These are phyloP conservation scores for Dryas integrifolia DNA, from an alignment of 331 rosid species.

Conservation along the genomic window DNA sequence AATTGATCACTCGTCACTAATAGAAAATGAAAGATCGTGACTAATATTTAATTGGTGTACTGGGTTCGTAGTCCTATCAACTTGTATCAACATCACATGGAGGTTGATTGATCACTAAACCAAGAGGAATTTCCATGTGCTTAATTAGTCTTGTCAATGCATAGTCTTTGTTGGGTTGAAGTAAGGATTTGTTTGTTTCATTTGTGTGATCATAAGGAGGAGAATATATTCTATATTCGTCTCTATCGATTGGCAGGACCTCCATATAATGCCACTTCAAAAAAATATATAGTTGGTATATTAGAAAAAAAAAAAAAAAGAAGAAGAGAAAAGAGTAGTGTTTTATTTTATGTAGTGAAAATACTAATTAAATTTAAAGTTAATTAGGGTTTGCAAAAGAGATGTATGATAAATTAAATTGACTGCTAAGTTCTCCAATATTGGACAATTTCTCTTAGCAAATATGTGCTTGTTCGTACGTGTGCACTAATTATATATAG, in stretches of 20 bases:
- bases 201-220: background rate
- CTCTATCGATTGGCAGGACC: background rate
- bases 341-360: background rate
- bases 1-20: slow-evolving; percentile 25
- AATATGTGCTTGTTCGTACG: background rate
- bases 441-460: background rate
- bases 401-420: background rate
- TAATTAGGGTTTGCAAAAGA: background rate
- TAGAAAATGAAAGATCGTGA: too few relatives aligned
- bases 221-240: background rate
- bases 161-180: background rate
- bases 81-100: slow-evolving; percentile 14
- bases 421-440: background rate
- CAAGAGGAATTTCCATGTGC: slow-evolving; percentile 11
- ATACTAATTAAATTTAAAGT: background rate
- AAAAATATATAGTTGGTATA: background rate
- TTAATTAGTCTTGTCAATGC: background rate
- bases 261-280: background rate
- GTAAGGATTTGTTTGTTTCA: slow-evolving; percentile 5
- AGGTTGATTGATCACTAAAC: background rate
- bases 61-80: background rate
- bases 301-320: background rate
- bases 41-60: too few relatives aligned
- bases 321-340: background rate
- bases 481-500: background rate